phyloP scores from a whole-genome alignment of 1,284 basidiomycete genomes.

The Ceratobasidium sp. region DNA sequence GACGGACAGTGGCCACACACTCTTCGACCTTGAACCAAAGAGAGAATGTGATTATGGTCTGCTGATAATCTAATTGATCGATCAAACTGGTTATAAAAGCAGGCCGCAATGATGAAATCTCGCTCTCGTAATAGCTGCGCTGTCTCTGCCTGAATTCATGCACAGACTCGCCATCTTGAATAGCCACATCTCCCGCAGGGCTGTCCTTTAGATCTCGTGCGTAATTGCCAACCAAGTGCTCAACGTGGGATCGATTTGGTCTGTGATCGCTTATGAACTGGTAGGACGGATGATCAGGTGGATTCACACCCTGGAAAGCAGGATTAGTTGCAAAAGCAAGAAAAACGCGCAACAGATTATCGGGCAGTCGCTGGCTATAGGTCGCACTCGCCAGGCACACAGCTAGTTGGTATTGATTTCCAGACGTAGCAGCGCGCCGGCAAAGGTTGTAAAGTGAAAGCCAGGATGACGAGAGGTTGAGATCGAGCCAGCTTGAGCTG shows the following conservation, averaged over 20 bases:
- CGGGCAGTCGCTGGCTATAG: background rate
- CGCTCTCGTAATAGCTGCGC: background rate
- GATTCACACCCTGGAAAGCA: background rate
- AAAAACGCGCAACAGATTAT: conserved; percentile 16
- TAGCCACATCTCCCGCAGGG: background rate
- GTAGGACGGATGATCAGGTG: conserved; percentile 6
- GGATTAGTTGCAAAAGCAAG: conserved; percentile 20
- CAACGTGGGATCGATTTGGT: background rate
- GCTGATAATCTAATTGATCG: background rate
- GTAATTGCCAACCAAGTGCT: background rate
- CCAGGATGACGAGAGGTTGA: conserved; percentile 5
- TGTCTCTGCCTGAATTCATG: background rate
- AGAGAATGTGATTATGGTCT: background rate
- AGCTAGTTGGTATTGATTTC: background rate
- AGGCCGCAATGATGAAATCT: background rate
- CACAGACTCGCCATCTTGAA: background rate
- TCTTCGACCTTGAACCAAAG: background rate
- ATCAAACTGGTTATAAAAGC: background rate
- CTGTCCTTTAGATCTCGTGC: background rate
- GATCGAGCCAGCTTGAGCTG: background rate
- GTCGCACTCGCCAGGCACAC: conserved; percentile 2
- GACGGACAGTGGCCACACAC: background rate
- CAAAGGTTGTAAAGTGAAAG: conserved; percentile 11
- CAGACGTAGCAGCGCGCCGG: background rate
- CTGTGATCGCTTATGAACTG: background rate